Evolutionary conservation across 1,284 basidiomycete species (phyloP).

Genomic region (Puccinia triticina): DNA sequence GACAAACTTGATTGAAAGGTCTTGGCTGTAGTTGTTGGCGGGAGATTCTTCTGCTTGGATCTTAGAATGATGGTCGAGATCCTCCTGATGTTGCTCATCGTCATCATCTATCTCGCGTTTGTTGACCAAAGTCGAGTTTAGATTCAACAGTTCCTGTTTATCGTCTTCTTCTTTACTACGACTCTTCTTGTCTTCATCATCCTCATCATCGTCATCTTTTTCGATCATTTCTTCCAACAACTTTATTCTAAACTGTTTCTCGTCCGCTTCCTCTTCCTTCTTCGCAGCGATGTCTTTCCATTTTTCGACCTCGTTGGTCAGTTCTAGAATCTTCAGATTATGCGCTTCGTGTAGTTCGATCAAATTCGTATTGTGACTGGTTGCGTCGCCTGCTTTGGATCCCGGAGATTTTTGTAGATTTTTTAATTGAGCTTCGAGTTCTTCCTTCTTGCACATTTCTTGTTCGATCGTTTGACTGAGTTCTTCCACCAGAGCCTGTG

Average conservation of each 20-base stretch:
- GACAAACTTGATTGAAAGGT: conserved; percentile 14
- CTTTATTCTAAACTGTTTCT: conserved; percentile 27
- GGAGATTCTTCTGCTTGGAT: conserved; percentile 6
- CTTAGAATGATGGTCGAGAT: conserved; percentile 3
- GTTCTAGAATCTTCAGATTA: conserved; percentile 42
- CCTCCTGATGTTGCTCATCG: not conserved
- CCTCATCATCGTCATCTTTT: conserved; percentile 37
- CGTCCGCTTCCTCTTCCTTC: conserved; percentile 30
- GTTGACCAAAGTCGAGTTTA: not conserved
- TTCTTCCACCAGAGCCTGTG: conserved; percentile 32
- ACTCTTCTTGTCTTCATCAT: conserved; percentile 7
- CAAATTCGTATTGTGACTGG: conserved; percentile 26
- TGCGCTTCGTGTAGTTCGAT: conserved; percentile 44
- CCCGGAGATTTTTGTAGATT: not conserved
- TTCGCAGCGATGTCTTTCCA: conserved; percentile 40
- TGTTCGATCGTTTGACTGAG: conserved; percentile 37
- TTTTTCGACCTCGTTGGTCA: conserved; percentile 31
- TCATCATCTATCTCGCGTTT: not conserved
- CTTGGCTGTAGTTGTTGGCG: not conserved
- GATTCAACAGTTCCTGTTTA: not conserved
- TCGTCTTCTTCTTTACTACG: not conserved
- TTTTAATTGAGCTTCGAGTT: conserved; percentile 28
- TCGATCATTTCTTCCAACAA: conserved; percentile 35
- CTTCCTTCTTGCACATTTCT: conserved; percentile 36
- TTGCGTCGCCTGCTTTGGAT: not conserved